Conservation (phyloP, 768 basidiomycete genomes). For the Hericium rajendrae region DNA sequence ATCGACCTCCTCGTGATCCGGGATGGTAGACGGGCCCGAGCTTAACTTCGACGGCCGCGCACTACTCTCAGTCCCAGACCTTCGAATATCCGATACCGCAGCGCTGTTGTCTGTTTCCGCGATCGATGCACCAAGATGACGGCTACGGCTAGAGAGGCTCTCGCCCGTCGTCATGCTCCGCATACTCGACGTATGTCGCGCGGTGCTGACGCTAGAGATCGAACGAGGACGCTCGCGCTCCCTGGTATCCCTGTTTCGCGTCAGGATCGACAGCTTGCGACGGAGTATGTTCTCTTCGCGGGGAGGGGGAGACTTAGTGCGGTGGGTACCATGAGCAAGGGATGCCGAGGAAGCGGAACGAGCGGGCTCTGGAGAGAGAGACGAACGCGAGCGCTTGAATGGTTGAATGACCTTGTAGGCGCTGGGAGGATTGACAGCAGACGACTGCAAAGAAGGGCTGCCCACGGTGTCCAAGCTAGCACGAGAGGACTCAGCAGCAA, state of each 20-base stretch:
- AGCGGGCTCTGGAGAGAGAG: constrained; percentile 7
- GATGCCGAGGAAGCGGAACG: constrained; percentile 12
- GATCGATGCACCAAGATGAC: constrained; percentile 16
- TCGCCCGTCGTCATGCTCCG: constrained; percentile 42
- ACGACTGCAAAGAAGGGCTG: background rate
- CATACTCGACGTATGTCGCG: constrained; percentile 42
- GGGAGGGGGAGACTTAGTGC: background rate
- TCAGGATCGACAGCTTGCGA: constrained; percentile 27
- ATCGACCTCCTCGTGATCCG: background rate
- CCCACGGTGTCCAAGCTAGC: constrained; percentile 7
- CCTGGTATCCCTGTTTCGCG: constrained; percentile 24
- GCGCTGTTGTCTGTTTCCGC: background rate
- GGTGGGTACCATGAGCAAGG: background rate
- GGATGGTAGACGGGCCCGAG: constrained; percentile 1
- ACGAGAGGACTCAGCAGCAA: constrained; percentile 8
- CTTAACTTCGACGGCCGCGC: background rate
- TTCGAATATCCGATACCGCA: background rate
- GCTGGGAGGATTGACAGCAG: constrained; percentile 11
- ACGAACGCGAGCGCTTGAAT: constrained; percentile 12
- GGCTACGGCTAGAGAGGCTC: constrained; percentile 30
- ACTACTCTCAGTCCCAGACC: background rate
- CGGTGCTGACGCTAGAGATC: constrained; percentile 48
- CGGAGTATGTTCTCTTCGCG: constrained; percentile 9
- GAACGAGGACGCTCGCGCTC: constrained; percentile 44
- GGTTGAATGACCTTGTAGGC: constrained; percentile 20